phyloP scores from a whole-genome alignment of 2,329 filamentous ascomycete genomes.

The Fusarium musae region DNA sequence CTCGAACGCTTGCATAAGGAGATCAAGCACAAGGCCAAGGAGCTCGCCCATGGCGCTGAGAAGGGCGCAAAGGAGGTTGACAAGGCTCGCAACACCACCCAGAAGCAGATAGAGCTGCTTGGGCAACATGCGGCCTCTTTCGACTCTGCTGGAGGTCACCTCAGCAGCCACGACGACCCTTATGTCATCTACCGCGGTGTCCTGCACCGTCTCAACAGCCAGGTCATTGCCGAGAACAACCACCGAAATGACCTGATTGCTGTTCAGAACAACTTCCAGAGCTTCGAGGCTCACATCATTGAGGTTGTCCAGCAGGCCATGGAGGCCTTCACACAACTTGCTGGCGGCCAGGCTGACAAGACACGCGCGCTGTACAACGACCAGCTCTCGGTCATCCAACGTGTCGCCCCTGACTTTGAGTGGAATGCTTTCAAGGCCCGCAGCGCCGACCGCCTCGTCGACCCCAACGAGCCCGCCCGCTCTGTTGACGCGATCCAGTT shows the following conservation, averaged over 20 bases:
- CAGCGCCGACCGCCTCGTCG: conserved; percentile 77
- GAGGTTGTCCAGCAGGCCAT: conserved; percentile 84
- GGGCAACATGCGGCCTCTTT: conserved; percentile 85
- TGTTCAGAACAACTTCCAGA: conserved; percentile 89
- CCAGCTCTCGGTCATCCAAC: conserved; percentile 80
- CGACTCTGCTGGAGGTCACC: conserved; percentile 78
- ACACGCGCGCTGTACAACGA: conserved; percentile 84
- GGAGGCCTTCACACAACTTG: conserved; percentile 83
- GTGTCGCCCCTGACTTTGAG: conserved; percentile 86
- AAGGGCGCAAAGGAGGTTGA: conserved; percentile 92
- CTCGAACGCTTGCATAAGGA: conserved; percentile 93
- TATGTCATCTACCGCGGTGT: conserved; percentile 88
- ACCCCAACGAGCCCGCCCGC: conserved; percentile 79
- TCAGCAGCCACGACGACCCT: conserved; percentile 81
- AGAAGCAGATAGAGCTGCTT: conserved; percentile 96
- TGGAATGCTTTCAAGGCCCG: conserved; percentile 87
- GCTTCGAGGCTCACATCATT: conserved; percentile 88
- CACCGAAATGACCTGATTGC: conserved; percentile 90
- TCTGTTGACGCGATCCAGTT: conserved; percentile 80
- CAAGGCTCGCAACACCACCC: conserved; percentile 84
- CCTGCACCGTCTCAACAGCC: conserved; percentile 85
- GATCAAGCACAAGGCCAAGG: conserved; percentile 96
- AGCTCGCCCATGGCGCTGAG: conserved; percentile 81
- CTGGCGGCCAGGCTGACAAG: conserved; percentile 83
- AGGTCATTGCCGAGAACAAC: conserved; percentile 95